Evolutionary conservation across 192 early-diverging fungal genomes (phyloP).

Genomic region (Coemansia sp.): DNA sequence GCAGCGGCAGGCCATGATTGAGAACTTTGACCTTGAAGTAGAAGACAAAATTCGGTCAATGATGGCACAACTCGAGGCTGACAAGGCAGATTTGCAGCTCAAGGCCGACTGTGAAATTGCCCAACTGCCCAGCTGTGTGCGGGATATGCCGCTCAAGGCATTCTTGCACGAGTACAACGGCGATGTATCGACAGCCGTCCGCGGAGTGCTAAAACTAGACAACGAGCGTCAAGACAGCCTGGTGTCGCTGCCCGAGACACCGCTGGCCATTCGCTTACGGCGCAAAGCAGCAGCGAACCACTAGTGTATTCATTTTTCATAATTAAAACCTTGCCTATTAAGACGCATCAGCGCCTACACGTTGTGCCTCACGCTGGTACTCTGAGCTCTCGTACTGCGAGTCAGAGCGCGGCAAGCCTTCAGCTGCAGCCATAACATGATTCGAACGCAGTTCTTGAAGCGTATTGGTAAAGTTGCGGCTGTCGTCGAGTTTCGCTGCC

Average conservation of each 20-base stretch:
- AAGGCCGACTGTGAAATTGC: slow-evolving; percentile 51
- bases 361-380: slow-evolving; percentile 36
- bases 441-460: slow-evolving; percentile 30
- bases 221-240: slow-evolving; percentile 5
- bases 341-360: background rate
- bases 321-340: background rate
- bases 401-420: slow-evolving; percentile 17
- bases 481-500: slow-evolving; percentile 10
- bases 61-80: slow-evolving; percentile 42
- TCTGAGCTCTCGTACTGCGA: slow-evolving; percentile 46
- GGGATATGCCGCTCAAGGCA: slow-evolving; percentile 41
- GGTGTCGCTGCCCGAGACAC: slow-evolving; percentile 29
- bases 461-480: slow-evolving; percentile 26
- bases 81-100: slow-evolving; percentile 39
- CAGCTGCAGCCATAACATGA: slow-evolving; percentile 1
- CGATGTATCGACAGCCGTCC: slow-evolving; percentile 39
- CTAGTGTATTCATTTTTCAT: slow-evolving; percentile 1
- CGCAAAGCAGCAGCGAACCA: slow-evolving; percentile 22
- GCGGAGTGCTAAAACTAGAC: slow-evolving; percentile 33
- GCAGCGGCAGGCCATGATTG: slow-evolving; percentile 47
- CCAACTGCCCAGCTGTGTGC: slow-evolving; percentile 45
- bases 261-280: slow-evolving; percentile 36
- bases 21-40: slow-evolving; percentile 54
- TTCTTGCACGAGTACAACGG: slow-evolving; percentile 46
- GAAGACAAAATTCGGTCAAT: slow-evolving; percentile 51